phyloP scores from a whole-genome alignment of 768 basidiomycete genomes.

The Imleria badia region DNA sequence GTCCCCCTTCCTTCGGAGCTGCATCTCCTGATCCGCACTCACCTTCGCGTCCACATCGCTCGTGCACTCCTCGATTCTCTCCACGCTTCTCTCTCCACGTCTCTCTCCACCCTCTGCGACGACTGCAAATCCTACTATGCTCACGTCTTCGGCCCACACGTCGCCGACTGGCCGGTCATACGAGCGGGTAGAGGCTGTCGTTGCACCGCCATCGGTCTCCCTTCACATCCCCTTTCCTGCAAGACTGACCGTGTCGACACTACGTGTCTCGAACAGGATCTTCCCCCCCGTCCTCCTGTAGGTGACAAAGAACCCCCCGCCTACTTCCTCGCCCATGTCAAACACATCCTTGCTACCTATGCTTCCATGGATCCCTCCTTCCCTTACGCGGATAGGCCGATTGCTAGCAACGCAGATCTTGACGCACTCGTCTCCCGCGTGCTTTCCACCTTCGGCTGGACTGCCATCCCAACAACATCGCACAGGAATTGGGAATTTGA shows the following conservation, averaged over 20 bases:
- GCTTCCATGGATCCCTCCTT: constrained; percentile 40
- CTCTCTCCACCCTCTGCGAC: constrained; percentile 39
- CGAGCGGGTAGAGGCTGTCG: constrained; percentile 44
- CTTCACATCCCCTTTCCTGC: constrained; percentile 6
- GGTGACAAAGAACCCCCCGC: constrained; percentile 31
- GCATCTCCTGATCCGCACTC: constrained; percentile 50
- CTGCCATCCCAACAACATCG: constrained; percentile 10
- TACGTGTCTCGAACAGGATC: constrained; percentile 16
- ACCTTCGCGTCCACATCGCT: constrained; percentile 45
- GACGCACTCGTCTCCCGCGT: constrained; percentile 44
- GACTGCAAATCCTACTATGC: constrained; percentile 52
- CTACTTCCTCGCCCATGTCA: constrained; percentile 36
- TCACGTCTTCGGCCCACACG: constrained; percentile 51
- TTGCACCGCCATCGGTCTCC: constrained; percentile 36
- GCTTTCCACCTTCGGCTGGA: constrained; percentile 46
- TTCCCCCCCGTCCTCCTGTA: constrained; percentile 33
- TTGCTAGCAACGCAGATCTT: constrained; percentile 31
- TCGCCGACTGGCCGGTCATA: constrained; percentile 56
- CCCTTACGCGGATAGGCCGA: constrained; percentile 25
- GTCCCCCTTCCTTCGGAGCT: constrained; percentile 48
- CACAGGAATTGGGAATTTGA: constrained; percentile 30
- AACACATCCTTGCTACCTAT: constrained; percentile 47
- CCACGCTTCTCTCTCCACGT: constrained; percentile 35
- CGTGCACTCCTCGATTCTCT: constrained; percentile 43
- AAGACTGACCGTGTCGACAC: constrained; percentile 5